phyloP scores from a whole-genome alignment of 345 rosid species.

The Lagerstroemia speciosa region DNA sequence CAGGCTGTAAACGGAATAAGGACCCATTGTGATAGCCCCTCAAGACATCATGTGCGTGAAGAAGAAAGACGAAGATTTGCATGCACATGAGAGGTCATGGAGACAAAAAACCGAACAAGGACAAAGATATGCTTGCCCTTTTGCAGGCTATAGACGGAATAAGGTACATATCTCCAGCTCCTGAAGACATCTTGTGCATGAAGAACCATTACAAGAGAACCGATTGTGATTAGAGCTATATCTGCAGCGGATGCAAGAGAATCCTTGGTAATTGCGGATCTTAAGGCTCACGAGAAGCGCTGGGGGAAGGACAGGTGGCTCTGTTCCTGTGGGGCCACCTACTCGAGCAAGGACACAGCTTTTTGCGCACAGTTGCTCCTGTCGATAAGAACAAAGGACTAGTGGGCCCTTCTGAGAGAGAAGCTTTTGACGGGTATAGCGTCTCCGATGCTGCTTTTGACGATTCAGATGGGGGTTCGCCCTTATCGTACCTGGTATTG shows the following conservation, averaged over 20 bases:
- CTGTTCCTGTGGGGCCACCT: slow-evolving; percentile 93
- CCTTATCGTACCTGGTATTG: too few species aligned
- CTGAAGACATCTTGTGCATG: slow-evolving; percentile 86
- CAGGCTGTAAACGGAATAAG: too few species aligned
- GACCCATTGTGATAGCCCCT: too few species aligned
- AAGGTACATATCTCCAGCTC: slow-evolving; percentile 95
- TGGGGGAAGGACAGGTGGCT: slow-evolving; percentile 97
- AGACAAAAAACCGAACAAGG: too few species aligned
- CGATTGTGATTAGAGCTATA: slow-evolving; percentile 89
- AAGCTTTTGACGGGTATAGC: too few species aligned
- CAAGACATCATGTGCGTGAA: too few species aligned
- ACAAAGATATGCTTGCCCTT: slow-evolving; percentile 97
- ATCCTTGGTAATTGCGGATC: slow-evolving; percentile 92
- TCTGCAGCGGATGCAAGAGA: slow-evolving; percentile 93
- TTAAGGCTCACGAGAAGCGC: slow-evolving; percentile 96
- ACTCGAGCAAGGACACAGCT: slow-evolving; percentile 97
- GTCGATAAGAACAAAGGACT: slow-evolving; percentile 51
- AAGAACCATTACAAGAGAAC: slow-evolving; percentile 96
- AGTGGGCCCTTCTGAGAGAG: slow-evolving; percentile 30
- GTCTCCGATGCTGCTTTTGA: too few species aligned
- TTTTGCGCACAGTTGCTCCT: slow-evolving; percentile 82
- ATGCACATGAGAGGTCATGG: too few species aligned
- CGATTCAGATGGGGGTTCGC: too few species aligned
- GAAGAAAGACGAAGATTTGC: too few species aligned
- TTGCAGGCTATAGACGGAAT: slow-evolving; percentile 87